Evolutionary conservation across 495 filamentous ascomycete genomes (phyloP).

Genomic region (Penicillium steckii): DNA sequence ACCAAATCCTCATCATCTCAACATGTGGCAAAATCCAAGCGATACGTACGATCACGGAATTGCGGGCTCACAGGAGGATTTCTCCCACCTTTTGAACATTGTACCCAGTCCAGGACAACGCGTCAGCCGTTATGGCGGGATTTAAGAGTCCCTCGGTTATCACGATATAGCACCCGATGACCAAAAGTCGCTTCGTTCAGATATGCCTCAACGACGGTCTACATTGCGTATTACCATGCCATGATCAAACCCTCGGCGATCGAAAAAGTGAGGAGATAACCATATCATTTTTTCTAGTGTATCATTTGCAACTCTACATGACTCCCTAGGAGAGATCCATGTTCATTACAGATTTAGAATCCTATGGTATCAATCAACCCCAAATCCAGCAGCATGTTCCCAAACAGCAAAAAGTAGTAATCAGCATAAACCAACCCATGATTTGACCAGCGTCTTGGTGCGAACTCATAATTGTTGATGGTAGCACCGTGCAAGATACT

Average conservation of each 20-base stretch:
- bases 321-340: not conserved
- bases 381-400: slow-evolving; percentile 35
- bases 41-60: not conserved
- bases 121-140: not conserved
- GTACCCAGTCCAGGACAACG: not conserved
- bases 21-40: slow-evolving; percentile 3
- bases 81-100: not conserved
- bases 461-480: slow-evolving; percentile 40
- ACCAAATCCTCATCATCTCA: not conserved
- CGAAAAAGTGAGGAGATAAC: not conserved
- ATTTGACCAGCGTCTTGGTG: slow-evolving; percentile 32
- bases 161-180: not conserved
- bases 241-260: not conserved
- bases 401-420: slow-evolving; percentile 47
- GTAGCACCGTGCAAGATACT: slow-evolving; percentile 33
- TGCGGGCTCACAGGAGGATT: not conserved
- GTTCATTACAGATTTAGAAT: not conserved
- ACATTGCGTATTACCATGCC: not conserved
- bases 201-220: not conserved
- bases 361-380: slow-evolving; percentile 1
- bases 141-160: not conserved
- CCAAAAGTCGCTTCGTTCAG: not conserved
- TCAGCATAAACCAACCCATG: slow-evolving; percentile 49
- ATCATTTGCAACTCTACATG: not conserved
- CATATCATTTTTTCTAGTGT: not conserved